Evolutionary conservation across 2,329 filamentous ascomycete genomes (phyloP).

Genomic region (Ceratocystis harringtonii): DNA sequence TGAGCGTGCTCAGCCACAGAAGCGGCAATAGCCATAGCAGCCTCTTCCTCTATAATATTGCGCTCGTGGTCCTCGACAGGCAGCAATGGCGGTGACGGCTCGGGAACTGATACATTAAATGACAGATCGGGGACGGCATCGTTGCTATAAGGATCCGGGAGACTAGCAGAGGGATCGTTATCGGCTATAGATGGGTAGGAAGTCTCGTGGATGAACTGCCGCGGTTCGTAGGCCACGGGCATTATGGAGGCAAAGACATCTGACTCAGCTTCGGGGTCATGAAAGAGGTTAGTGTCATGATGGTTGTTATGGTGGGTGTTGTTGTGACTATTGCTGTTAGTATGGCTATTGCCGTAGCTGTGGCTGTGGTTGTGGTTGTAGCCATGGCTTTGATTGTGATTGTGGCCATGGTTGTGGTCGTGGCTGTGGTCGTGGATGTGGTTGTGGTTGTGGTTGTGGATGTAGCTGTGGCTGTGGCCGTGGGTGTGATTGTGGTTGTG

Average conservation of each 20-base stretch:
- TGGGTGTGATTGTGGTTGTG: too few species aligned
- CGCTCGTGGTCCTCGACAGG: constrained; percentile 23
- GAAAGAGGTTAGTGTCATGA: constrained; percentile 19
- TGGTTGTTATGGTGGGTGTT: constrained; percentile 10
- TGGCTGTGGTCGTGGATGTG: too few species aligned
- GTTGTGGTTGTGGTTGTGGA: too few species aligned
- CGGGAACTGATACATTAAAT: constrained; percentile 24
- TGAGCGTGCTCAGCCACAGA: constrained; percentile 14
- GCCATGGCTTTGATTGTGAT: too few species aligned
- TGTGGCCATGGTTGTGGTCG: too few species aligned
- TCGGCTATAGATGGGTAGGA: constrained; percentile 30
- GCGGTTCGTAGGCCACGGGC: constrained; percentile 38
- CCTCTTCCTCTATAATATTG: constrained; percentile 13
- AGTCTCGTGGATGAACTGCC: constrained; percentile 35
- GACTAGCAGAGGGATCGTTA: constrained; percentile 24
- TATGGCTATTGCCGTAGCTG: too few species aligned
- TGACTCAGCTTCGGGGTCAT: constrained; percentile 9
- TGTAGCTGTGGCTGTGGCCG: too few species aligned
- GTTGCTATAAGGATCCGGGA: constrained; percentile 30
- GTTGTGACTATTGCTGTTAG: neutral
- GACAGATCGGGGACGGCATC: constrained; percentile 31
- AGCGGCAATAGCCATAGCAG: constrained; percentile 13
- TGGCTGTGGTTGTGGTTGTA: too few species aligned
- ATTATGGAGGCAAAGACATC: constrained; percentile 24
- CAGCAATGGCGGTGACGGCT: constrained; percentile 26